These are phyloP conservation scores for Colletotrichum eremochloae DNA, from an alignment of 2,329 filamentous ascomycete genomes.

Conservation along the genomic window DNA sequence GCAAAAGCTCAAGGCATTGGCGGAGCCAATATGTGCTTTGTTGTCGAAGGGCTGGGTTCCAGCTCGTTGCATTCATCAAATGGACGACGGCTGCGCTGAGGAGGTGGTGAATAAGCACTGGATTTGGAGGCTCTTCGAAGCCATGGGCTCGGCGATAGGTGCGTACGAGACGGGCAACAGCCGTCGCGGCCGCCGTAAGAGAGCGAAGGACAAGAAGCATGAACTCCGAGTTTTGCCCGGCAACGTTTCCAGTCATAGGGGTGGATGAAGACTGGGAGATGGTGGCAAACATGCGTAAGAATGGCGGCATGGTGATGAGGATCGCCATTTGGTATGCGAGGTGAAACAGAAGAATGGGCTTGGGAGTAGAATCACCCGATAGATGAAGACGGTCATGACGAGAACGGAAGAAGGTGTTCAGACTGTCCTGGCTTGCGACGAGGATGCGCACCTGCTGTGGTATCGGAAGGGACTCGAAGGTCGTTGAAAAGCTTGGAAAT, in stretches of 20 bases:
- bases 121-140: conserved; percentile 36
- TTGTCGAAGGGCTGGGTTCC: conserved; percentile 30
- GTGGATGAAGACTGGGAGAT: conserved; percentile 8
- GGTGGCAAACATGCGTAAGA: conserved; percentile 41
- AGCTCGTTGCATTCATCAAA: conserved; percentile 42
- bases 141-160: conserved; percentile 39
- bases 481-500: conserved; percentile 31
- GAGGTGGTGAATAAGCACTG: conserved; percentile 42
- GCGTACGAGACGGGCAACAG: conserved; percentile 33
- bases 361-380: conserved; percentile 30
- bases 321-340: conserved; percentile 43
- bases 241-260: background rate
- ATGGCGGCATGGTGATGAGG: conserved; percentile 42
- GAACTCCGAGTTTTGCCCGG: conserved; percentile 26
- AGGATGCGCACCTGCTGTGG: conserved; percentile 40
- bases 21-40: conserved; percentile 43
- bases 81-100: conserved; percentile 42
- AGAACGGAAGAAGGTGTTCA: conserved; percentile 41
- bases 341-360: conserved; percentile 41
- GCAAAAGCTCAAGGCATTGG: conserved; percentile 38
- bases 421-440: conserved; percentile 40
- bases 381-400: conserved; percentile 36
- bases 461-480: conserved; percentile 41
- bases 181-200: conserved; percentile 39
- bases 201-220: conserved; percentile 40